Base-by-base conservation (phyloP, 75 land plant species). In the Chamaecyparis obtusa region DNA sequence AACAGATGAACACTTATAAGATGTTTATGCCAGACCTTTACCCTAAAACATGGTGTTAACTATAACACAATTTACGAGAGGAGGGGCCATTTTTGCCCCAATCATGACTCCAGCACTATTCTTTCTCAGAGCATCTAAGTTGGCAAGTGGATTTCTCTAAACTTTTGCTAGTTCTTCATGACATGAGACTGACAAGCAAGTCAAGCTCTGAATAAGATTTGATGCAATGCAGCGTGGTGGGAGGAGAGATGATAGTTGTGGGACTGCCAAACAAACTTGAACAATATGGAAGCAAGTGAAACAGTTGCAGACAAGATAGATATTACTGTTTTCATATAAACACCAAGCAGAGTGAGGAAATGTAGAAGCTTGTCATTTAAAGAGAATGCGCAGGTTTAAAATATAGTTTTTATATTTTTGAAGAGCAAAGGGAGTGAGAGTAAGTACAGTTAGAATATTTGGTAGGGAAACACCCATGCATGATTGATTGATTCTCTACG, bases 71-170 rank as follows among this genome's bases (percentile, higher is more conserved):
- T 39, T 39, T 39, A 2, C 2, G 41, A 39, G 41, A 39, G 41
- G 41, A 39, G 41, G 41, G 41, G 1, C 41, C 41, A 1, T 39
- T 39, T 39, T 94, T n/a, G n/a, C n/a, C n/a, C n/a, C n/a, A n/a
- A n/a, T n/a, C n/a, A n/a, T n/a, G n/a, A n/a, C n/a, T n/a, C n/a
- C n/a, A n/a, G n/a, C n/a, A n/a, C n/a, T n/a, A n/a, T n/a, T n/a
- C n/a, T n/a, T 54, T 94, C 92, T 0, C 92, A 94, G 8, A 87
- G 92, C 88, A 93, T 94, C 30, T 93, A 87, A 74, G 48, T 92
- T 83, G 95, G 95, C 90, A 92, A 94, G 95, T 92, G 90, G 32
- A 19, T 16, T 78, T 35, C 60, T 64, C 81, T 16, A 24, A 13
- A 10, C 21, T 2, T 46, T 17, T 3, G 0, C 7, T 24, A 49